Base-by-base conservation (phyloP, 2,329 filamentous ascomycete species). In the Venturia asperata region DNA sequence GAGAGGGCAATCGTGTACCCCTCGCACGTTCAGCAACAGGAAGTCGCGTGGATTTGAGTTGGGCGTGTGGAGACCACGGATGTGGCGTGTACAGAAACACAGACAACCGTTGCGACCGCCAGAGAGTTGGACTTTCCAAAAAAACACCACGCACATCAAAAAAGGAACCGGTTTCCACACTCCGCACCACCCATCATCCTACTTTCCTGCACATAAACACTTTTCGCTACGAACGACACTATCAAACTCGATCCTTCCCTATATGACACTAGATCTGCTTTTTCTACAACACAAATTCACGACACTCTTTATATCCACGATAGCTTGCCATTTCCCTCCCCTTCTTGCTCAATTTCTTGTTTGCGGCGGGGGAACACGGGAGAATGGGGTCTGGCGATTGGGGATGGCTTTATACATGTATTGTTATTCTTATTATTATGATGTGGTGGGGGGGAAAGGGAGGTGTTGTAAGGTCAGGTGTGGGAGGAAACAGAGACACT, bases 261-360 rank as follows among this genome's bases (percentile, higher is more conserved):
- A 15, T 4, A 27, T 15, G 3, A 4, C 21, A 52, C 15, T 10
- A 30, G 24, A 52, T 52, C 47, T 52, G 24, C 21, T 52, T 47
- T 52, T 17, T n/a, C n/a, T n/a, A n/a, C n/a, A n/a, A 27, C 45
- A 30, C 21, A 27, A 27, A 24, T 52, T 52, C 47, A 52, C 47
- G 47, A 52, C 47, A 52, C 21, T 52, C 47, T 27, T 52, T 52
- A 52, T 52, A 52, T 27, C 47, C 47, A 27, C 47, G 47, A 52
- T 17, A 27, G 24, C 27, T 52, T 52, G 47, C 47, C 21, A 17
- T 27, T 27, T 27, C 47, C 13, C n/a, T 49, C 7, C 27, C 27
- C 21, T 24, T 47, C 30, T 34, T 34, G 30, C 30, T 34, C 6
- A 3, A 3, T 34, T 34, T 34, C 30, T 34, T 6, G 30, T 34